Evolutionary conservation across 768 basidiomycete species (phyloP).

Genomic region (Galerina sulciceps): DNA sequence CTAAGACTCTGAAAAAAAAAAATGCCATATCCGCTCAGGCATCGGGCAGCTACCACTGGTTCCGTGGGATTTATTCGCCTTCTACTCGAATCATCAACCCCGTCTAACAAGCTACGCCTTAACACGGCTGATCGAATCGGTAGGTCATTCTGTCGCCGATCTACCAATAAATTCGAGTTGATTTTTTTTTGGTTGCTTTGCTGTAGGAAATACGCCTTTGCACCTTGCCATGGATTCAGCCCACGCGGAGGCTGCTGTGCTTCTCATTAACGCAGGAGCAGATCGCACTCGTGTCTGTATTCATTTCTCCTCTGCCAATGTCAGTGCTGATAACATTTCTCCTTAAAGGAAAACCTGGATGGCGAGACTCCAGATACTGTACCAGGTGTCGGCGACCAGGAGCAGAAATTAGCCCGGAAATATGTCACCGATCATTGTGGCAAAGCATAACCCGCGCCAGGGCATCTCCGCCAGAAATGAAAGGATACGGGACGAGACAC

Average conservation of each 20-base stretch:
- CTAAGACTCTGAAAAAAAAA: slow-evolving; percentile 21
- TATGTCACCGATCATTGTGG: slow-evolving; percentile 82
- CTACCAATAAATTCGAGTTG: slow-evolving; percentile 18
- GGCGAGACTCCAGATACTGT: slow-evolving; percentile 87
- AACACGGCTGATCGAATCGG: slow-evolving; percentile 86
- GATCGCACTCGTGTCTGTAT: slow-evolving; percentile 83
- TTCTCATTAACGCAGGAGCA: slow-evolving; percentile 93
- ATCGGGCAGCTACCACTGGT: slow-evolving; percentile 96
- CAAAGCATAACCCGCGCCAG: slow-evolving; percentile 33
- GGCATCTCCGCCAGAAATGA: slow-evolving; percentile 10
- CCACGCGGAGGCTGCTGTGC: slow-evolving; percentile 87
- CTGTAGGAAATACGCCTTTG: slow-evolving; percentile 88
- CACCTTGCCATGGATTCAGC: slow-evolving; percentile 98
- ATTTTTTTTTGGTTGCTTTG: slow-evolving; percentile 18
- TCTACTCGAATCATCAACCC: slow-evolving; percentile 83
- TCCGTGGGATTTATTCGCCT: slow-evolving; percentile 87
- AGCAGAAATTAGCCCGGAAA: slow-evolving; percentile 79
- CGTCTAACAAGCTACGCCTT: slow-evolving; percentile 75
- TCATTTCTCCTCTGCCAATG: slow-evolving; percentile 14
- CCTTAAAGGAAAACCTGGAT: slow-evolving; percentile 76
- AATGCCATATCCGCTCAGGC: slow-evolving; percentile 49
- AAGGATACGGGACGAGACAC: neutral
- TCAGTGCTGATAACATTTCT: slow-evolving; percentile 18
- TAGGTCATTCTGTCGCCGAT: slow-evolving; percentile 36
- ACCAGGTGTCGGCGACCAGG: slow-evolving; percentile 87